A percentile compares a stretch with the other conserved stretches of the same genome.
Evolutionary conservation across 768 basidiomycete species (phyloP).

Genomic region (Serendipita indica): DNA sequence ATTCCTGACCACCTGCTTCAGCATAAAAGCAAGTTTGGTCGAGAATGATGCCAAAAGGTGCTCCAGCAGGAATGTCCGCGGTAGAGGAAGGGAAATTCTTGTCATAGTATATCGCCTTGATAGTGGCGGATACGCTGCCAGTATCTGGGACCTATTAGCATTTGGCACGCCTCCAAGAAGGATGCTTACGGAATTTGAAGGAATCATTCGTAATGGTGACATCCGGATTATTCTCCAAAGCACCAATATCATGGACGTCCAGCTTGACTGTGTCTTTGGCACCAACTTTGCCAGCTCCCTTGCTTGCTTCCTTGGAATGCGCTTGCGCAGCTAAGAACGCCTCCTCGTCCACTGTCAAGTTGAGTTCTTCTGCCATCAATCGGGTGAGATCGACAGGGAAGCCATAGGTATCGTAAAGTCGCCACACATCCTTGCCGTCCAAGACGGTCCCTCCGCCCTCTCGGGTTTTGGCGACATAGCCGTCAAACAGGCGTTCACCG

Average conservation of each 20-base stretch:
- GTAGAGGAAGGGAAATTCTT: constrained; percentile 64
- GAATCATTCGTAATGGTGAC: constrained; percentile 91
- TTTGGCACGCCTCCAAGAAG: not conserved
- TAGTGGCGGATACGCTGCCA: constrained; percentile 57
- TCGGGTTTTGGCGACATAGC: constrained; percentile 58
- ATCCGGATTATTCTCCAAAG: constrained; percentile 56
- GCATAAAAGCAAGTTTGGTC: constrained; percentile 95
- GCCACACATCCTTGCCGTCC: constrained; percentile 88
- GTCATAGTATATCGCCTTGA: constrained; percentile 76
- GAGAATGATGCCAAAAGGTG: constrained; percentile 71
- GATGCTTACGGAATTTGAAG: constrained; percentile 67
- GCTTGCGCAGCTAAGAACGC: constrained; percentile 85
- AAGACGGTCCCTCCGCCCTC: constrained; percentile 50
- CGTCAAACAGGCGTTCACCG: constrained; percentile 89
- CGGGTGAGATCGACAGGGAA: constrained; percentile 95
- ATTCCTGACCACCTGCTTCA: constrained; percentile 93
- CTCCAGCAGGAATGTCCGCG: constrained; percentile 42
- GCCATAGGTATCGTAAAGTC: constrained; percentile 93
- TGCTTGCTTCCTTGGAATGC: constrained; percentile 81
- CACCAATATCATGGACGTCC: constrained; percentile 88
- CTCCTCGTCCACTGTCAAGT: constrained; percentile 64
- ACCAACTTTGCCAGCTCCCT: constrained; percentile 61
- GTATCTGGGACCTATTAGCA: constrained; percentile 32
- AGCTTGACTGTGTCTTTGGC: constrained; percentile 62
- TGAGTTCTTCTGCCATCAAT: constrained; percentile 92